Percentiles rank a stretch among this genome's conserved stretches.
These are phyloP conservation scores for Neoboletus magnificus DNA, from an alignment of 768 basidiomycete species.

Conservation along the genomic window DNA sequence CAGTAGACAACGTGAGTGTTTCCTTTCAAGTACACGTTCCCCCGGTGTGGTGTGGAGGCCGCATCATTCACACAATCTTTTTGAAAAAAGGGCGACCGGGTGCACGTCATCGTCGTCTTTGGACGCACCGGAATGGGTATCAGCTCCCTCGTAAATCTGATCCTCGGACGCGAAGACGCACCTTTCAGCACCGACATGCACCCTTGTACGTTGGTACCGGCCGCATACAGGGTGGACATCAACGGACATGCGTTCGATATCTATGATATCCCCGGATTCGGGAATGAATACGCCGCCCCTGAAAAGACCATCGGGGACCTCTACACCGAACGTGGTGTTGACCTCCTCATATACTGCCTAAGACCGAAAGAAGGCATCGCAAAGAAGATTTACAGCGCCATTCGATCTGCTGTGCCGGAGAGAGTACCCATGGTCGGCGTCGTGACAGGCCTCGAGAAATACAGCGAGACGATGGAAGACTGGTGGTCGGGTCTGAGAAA, in stretches of 20 bases:
- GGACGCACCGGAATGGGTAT: constrained; percentile 34
- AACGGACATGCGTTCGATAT: constrained; percentile 31
- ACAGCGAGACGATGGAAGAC: constrained; percentile 26
- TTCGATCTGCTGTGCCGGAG: constrained; percentile 28
- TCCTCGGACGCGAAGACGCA: constrained; percentile 32
- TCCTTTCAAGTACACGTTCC: neutral
- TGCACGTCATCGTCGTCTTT: constrained; percentile 32
- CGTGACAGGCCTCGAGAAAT: constrained; percentile 37
- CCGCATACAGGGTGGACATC: constrained; percentile 28
- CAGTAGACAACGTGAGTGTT: constrained; percentile 29
- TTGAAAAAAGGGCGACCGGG: constrained; percentile 27
- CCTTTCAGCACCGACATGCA: constrained; percentile 33
- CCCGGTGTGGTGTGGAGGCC: neutral
- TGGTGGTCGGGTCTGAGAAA: constrained; percentile 32
- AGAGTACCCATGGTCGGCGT: constrained; percentile 39
- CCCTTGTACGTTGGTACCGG: constrained; percentile 24
- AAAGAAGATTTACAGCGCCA: constrained; percentile 23
- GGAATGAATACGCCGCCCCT: constrained; percentile 12
- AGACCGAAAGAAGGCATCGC: constrained; percentile 29
- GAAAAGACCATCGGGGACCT: constrained; percentile 28
- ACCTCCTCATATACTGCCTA: constrained; percentile 31
- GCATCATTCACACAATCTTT: neutral
- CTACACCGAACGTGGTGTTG: constrained; percentile 30
- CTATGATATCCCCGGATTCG: constrained; percentile 31
- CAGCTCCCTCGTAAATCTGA: constrained; percentile 32